Base-by-base conservation (phyloP, 2,329 filamentous ascomycete species). In the Teratosphaeria epicoccoides region DNA sequence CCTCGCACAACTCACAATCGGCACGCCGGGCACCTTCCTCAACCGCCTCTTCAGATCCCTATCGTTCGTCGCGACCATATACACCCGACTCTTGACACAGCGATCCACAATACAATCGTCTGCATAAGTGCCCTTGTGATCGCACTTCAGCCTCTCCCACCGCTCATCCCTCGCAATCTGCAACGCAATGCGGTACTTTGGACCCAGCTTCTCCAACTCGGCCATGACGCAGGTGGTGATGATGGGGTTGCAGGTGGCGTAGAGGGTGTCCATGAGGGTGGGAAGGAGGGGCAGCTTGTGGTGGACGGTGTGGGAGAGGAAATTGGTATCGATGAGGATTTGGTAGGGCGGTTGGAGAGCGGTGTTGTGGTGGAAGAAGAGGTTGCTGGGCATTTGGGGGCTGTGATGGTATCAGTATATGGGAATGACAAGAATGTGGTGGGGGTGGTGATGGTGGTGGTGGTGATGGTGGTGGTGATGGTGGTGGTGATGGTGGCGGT, bases 191-290 rank as follows among this genome's bases (percentile, higher is more conserved):
- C 90, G 76, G 72, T 95, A 98, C 66, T 93, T 93, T 2, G 82
- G 81, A 0, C 91, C 90, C 9, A 96, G 77, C 68, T 95, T 95
- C 67, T 95, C 89, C 57, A 96, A 71, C 69, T 95, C 89, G 51
- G 83, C 84, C 79, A 90, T 84, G 60, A 84, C 83, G 73, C 86
- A 90, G 59, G 81, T 80, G 1, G 89, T 95, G 59, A 97, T 89
- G 58, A 93, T 85, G 17, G 89, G 88, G 22, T 83, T 88, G 68
- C 87, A 93, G 63, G 94, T 94, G 17, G 91, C 91, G 68, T 90
- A 95, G 4, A 98, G 78, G 50, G 87, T 86, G 68, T 96, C 89
- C 88, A 96, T 95, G 75, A 96, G 87, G 2, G 85, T 83, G 55
- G 91, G 84, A 20, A 95, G 78, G 11, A 97, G 74, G 28, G 90